Evolutionary conservation across 192 early-diverging fungal genomes (phyloP), one percentile per base, ranked within the genome.

Genomic region (Entomortierella lignicola): DNA sequence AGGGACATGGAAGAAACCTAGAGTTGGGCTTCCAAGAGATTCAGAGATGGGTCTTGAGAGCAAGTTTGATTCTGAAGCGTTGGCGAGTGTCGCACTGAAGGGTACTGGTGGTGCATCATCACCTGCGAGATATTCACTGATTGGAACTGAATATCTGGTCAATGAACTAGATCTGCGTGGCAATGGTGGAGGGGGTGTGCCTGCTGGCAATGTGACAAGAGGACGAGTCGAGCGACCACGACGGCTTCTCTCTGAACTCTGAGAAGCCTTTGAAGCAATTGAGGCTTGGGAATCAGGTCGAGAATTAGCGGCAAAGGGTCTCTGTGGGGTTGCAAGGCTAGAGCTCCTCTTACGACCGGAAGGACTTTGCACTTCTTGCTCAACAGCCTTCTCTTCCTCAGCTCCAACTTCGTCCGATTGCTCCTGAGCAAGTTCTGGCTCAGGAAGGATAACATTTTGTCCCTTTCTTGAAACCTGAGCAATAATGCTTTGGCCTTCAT

Each of bases 391-490:
- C 7, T 60, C 39, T 5, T 1, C 53, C 1, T 37, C 34, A 37
- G 53, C 54, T n/a, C 42, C 23, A n/a, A 37, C 17, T 34, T 55
- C 69, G 6, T 53, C 26, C 54, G 26, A 15, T 32, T 41, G 32
- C 47, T 47, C 20, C 29, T 60, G 25, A 39, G 47, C 58, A 30
- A 44, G 48, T 17, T 55, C 42, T 4, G 51, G 12, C 42, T 61
- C 43, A 12, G 12, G 21, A 23, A 52, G 56, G 20, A 65, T 44
- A 17, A 23, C 29, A 39, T 77, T 68, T 60, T 69, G 60, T 21
- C 74, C 74, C 61, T 77, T 77, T 42, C 74, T 63, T 15, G 74
- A 69, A 31, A 77, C 74, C 17, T 77, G 74, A 30, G 74, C 74
- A n/a, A 77, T 56, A 44, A 77, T 69, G 47, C 74, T 77, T 50